Evolutionary conservation across 805 yeast genomes (phyloP).

Genomic region (Tetrapisispora nanseiensis): DNA sequence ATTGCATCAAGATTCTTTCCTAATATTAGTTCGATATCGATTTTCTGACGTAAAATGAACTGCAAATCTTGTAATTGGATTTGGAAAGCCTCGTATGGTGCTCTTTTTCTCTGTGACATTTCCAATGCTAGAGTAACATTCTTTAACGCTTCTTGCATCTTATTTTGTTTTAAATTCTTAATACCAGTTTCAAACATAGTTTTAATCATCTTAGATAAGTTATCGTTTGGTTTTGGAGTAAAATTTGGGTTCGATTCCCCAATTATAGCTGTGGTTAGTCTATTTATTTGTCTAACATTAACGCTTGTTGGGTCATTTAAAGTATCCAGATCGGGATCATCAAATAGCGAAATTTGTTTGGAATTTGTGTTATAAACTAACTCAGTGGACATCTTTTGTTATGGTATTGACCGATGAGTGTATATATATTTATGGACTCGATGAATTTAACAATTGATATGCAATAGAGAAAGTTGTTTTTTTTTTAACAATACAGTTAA

Average conservation of each 20-base stretch:
- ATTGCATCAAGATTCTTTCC: slow-evolving; percentile 49
- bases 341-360: slow-evolving; percentile 17
- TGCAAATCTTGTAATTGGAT: slow-evolving; percentile 60
- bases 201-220: slow-evolving; percentile 43
- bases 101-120: slow-evolving; percentile 50
- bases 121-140: slow-evolving; percentile 59
- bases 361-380: slow-evolving; percentile 22
- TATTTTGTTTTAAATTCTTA: slow-evolving; percentile 40
- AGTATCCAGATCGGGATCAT: slow-evolving; percentile 6
- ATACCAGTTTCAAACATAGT: slow-evolving; percentile 59
- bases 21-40: slow-evolving; percentile 55
- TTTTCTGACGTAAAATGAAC: slow-evolving; percentile 56
- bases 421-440: no score
- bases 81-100: slow-evolving; percentile 66
- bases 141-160: slow-evolving; percentile 49
- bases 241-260: slow-evolving; percentile 38
- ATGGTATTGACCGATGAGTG: no score
- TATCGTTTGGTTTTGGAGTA: slow-evolving; percentile 46
- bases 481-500: no score
- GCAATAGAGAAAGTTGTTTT: no score
- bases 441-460: no score
- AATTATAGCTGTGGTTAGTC: slow-evolving; percentile 27
- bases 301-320: slow-evolving; percentile 8
- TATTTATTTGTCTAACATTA: slow-evolving; percentile 29
- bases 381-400: slow-evolving; percentile 2